Conservation (phyloP, 805 yeast genomes). For the Hanseniaspora taiwanica region DNA sequence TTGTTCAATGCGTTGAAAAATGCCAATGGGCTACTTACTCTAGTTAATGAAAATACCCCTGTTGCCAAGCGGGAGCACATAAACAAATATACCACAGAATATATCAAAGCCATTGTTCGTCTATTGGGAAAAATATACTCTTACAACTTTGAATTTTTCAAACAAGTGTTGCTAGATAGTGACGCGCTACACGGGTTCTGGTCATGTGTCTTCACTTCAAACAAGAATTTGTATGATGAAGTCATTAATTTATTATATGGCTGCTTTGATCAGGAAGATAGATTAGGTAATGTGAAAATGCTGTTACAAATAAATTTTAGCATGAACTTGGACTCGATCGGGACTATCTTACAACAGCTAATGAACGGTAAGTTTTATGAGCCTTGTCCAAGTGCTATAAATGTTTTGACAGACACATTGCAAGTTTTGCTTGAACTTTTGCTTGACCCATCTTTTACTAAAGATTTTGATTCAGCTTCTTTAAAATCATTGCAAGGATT, state of each 20-base stretch:
- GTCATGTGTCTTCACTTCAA: constrained; percentile 60
- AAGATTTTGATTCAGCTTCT: constrained; percentile 30
- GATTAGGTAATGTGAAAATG: constrained; percentile 54
- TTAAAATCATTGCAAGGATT: constrained; percentile 23
- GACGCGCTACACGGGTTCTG: constrained; percentile 50
- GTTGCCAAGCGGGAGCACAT: constrained; percentile 15
- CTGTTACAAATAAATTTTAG: constrained; percentile 30
- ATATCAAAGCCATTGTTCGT: constrained; percentile 11
- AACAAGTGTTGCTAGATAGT: constrained; percentile 27
- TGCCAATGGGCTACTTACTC: constrained; percentile 20
- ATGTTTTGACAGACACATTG: constrained; percentile 62
- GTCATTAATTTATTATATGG: constrained; percentile 64
- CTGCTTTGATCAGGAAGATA: constrained; percentile 65
- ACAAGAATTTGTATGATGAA: constrained; percentile 44
- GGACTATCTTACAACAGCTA: constrained; percentile 31
- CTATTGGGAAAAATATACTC: constrained; percentile 9
- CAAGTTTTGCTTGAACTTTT: constrained; percentile 31
- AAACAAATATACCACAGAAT: constrained; percentile 4
- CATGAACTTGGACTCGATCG: constrained; percentile 36
- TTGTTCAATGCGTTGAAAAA: constrained; percentile 19
- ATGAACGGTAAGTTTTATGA: constrained; percentile 41
- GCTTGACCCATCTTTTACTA: constrained; percentile 44
- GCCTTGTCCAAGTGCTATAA: constrained; percentile 63
- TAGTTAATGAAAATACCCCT: constrained; percentile 13
- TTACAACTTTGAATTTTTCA: constrained; percentile 12